phyloP scores from a whole-genome alignment of 2,329 filamentous ascomycete species.

The Ophiocordyceps australis region DNA sequence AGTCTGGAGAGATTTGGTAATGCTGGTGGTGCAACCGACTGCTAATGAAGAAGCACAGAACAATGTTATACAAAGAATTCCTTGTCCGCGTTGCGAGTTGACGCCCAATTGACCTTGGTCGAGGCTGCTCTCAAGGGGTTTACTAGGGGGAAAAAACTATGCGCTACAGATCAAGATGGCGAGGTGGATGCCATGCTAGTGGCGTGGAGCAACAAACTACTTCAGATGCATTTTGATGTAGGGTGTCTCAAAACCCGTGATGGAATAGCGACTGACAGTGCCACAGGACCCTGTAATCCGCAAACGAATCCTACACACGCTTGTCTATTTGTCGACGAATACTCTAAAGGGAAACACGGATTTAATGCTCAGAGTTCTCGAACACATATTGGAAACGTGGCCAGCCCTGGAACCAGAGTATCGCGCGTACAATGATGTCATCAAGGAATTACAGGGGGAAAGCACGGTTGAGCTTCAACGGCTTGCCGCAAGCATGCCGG shows the following conservation, averaged over 20 bases:
- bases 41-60: slow-evolving; percentile 14
- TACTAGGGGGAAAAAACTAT: slow-evolving; percentile 47
- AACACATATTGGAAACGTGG: slow-evolving; percentile 76
- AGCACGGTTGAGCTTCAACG: slow-evolving; percentile 78
- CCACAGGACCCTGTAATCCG: slow-evolving; percentile 59
- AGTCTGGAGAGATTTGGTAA: slow-evolving; percentile 8
- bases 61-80: slow-evolving; percentile 50
- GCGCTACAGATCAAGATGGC: slow-evolving; percentile 11
- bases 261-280: neutral
- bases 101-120: slow-evolving; percentile 79
- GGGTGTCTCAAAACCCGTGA: too few species aligned
- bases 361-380: slow-evolving; percentile 78
- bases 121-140: slow-evolving; percentile 82
- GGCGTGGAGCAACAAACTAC: slow-evolving; percentile 53
- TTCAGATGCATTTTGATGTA: slow-evolving; percentile 52
- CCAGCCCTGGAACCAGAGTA: slow-evolving; percentile 55
- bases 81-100: slow-evolving; percentile 57
- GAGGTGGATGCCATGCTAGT: slow-evolving; percentile 47
- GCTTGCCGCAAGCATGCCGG: slow-evolving; percentile 76
- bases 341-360: slow-evolving; percentile 58
- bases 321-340: slow-evolving; percentile 70
- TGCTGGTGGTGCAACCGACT: neutral
- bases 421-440: slow-evolving; percentile 64
- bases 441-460: slow-evolving; percentile 73
- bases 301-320: slow-evolving; percentile 63